These are phyloP conservation scores for Aspergillus coremiiformis DNA, from an alignment of 495 filamentous ascomycete genomes.

Conservation along the genomic window DNA sequence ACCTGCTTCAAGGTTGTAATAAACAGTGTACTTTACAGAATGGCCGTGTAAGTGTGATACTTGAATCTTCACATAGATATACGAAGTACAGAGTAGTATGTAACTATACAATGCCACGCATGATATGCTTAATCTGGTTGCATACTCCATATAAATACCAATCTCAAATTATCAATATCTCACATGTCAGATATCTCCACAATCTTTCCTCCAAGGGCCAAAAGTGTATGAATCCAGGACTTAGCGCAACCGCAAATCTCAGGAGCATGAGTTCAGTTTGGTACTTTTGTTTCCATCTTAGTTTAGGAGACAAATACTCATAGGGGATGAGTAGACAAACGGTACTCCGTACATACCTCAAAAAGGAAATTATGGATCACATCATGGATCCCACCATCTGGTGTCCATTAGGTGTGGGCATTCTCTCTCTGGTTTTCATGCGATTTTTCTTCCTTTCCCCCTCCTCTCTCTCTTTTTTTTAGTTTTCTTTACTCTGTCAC, in stretches of 20 bases:
- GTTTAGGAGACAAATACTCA: neutral
- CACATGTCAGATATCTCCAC: neutral
- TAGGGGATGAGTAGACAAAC: neutral
- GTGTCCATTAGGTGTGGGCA: too few relatives aligned
- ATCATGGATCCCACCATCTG: too few relatives aligned
- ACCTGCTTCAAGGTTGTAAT: neutral
- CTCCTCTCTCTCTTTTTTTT: neutral
- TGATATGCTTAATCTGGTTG: slow-evolving; percentile 4
- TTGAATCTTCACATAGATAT: neutral
- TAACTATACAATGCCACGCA: neutral
- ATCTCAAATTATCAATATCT: neutral
- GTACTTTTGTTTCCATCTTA: neutral
- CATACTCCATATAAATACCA: neutral
- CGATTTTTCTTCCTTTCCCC: too few relatives aligned
- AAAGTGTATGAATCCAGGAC: neutral
- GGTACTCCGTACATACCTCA: neutral
- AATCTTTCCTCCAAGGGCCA: neutral
- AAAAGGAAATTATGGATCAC: neutral
- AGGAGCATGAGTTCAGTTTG: neutral
- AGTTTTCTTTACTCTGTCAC: neutral
- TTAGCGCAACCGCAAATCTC: neutral
- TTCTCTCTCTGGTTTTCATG: too few relatives aligned
- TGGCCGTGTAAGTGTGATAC: neutral
- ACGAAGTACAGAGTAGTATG: too few relatives aligned
- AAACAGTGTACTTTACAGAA: neutral